phyloP scores from a whole-genome alignment of 106 monocot species.

The Dendrobium nobile region DNA sequence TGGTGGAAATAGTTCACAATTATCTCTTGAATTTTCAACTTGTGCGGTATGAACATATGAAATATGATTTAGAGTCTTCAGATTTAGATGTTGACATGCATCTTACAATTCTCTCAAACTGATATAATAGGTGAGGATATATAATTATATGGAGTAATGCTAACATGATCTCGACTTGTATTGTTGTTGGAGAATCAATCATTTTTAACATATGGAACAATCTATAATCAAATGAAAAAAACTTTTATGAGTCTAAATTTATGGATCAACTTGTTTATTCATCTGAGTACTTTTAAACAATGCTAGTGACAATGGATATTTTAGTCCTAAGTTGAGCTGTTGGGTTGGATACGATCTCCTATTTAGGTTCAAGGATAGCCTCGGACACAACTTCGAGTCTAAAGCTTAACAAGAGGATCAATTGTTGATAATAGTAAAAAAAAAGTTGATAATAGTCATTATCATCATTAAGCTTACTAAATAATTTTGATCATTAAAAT shows the following conservation, averaged over 20 bases:
- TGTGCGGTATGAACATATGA: neutral
- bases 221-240: neutral
- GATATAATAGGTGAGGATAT: neutral
- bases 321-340: neutral
- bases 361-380: neutral
- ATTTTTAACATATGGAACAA: neutral
- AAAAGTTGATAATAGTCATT: neutral
- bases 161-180: neutral
- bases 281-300: neutral
- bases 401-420: neutral
- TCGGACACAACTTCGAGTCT: neutral
- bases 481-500: neutral
- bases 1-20: neutral
- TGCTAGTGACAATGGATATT: neutral
- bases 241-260: neutral
- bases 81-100: neutral
- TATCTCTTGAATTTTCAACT: conserved; percentile 1
- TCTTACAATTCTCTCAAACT: neutral
- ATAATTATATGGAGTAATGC: neutral
- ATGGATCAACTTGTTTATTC: neutral
- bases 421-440: neutral
- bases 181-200: neutral
- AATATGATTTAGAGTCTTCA: neutral
- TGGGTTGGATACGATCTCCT: neutral
- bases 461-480: neutral